A percentile compares a stretch with the other conserved stretches of the same genome.
These are phyloP conservation scores for Microascus cirrosus DNA, from an alignment of 2,329 filamentous ascomycete genomes.

Conservation along the genomic window DNA sequence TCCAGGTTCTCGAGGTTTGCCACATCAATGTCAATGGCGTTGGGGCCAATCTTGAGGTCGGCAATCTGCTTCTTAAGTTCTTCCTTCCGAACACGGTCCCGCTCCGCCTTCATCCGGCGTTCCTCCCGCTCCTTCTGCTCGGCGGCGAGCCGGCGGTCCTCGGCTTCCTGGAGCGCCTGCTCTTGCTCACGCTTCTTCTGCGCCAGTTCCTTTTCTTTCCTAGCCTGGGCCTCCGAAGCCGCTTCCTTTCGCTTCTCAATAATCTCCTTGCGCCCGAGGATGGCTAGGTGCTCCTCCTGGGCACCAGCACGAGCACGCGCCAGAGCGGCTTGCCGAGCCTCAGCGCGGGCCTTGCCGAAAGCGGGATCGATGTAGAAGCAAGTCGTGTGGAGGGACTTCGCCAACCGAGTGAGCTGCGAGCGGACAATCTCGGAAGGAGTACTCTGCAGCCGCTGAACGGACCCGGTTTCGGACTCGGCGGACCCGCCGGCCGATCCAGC, in stretches of 20 bases:
- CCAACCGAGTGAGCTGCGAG: conserved; percentile 82
- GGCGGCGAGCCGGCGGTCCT: conserved; percentile 78
- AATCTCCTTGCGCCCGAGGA: conserved; percentile 72
- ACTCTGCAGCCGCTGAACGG: conserved; percentile 91
- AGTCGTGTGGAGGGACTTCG: conserved; percentile 82
- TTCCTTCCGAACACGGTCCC: conserved; percentile 80
- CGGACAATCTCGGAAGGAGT: conserved; percentile 96
- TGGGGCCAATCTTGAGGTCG: conserved; percentile 82
- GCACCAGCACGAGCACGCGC: conserved; percentile 75
- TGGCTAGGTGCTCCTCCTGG: conserved; percentile 83
- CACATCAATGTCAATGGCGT: conserved; percentile 63
- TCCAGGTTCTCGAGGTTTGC: conserved; percentile 80
- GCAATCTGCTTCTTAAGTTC: conserved; percentile 88
- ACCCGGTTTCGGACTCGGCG: conserved; percentile 71
- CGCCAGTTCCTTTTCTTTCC: conserved; percentile 86
- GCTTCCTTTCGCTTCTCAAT: conserved; percentile 97
- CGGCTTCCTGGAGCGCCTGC: conserved; percentile 80
- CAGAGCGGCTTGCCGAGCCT: conserved; percentile 70
- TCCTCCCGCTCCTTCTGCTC: conserved; percentile 87
- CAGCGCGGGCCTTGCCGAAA: conserved; percentile 71
- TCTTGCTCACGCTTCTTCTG: conserved; percentile 77
- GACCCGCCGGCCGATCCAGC: conserved; percentile 70
- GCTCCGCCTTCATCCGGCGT: conserved; percentile 75
- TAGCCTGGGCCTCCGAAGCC: conserved; percentile 77
- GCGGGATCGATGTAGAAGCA: conserved; percentile 91